Evolutionary conservation across 2,329 filamentous ascomycete genomes (phyloP), one percentile per base, ranked within the genome.

Genomic region (Cladophialophora yegresii): DNA sequence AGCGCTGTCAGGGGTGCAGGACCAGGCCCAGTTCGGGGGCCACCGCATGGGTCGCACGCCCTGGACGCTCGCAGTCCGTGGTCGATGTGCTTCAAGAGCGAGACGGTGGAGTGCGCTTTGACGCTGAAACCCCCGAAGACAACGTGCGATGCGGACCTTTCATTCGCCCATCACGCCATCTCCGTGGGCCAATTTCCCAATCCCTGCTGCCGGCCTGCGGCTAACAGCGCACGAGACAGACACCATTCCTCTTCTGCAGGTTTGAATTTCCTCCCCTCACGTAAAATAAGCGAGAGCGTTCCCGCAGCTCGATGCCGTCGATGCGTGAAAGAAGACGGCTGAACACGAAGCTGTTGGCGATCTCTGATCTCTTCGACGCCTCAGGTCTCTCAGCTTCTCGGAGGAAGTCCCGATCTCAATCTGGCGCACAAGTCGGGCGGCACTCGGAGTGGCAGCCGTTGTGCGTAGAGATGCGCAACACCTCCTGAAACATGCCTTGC

Each of bases 141-240:
- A 49, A 20, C 26, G 26, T 47, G 22, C 28, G 50, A 54, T 45
- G 33, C 50, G 22, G 33, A 47, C 60, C 53, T 57, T 23, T 61
- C 54, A 66, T 66, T 66, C 61, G 57, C 59, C 61, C 57, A 53
- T 58, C 26, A 28, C 49, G 13, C 13, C 47, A 32, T 45, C 28
- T 36, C 60, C 61, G 59, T 32, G 56, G 57, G 54, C 66, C 63
- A 67, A 67, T 67, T 65, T 67, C 66, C 63, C 63, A 57, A 65
- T 26, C 53, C 59, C 54, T 59, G 58, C 55, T 47, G 61, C 61
- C 58, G 43, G 47, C 49, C 23, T 32, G 47, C 22, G 50, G 49
- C 53, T 51, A 47, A 47, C 36, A 32, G 57, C 28, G 23, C 53
- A 16, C 22, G 55, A 32, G 55, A 58, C 55, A 23, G 55, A 22